Base-by-base conservation (phyloP, 345 rosid genomes). In the Dovyalis caffra region DNA sequence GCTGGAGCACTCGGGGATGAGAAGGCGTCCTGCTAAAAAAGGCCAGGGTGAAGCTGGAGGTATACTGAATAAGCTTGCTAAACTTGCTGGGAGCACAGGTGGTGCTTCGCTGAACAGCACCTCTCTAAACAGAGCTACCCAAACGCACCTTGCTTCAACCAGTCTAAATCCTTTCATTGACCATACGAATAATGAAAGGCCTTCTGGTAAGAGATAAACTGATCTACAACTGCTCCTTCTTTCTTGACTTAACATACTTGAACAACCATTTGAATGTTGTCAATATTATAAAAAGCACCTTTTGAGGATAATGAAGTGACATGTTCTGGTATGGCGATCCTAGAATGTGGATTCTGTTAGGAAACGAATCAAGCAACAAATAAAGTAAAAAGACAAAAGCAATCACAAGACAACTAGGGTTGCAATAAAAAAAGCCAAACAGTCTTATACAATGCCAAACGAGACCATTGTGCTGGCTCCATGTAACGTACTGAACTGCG, bases 41-140 rank as follows among this genome's bases (percentile, higher is more conserved):
- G 56, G 72, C 53, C 66, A 43, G 9, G 43, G 49, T 31, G 45
- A 76, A 69, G 80, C 68, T 61, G 67, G 75, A 64, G 33, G 73
- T 23, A 61, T 29, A 21, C 34, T 1, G 25, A 8, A 61, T 31
- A 72, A 58, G 68, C 34, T 14, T 73, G 33, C 67, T 68, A 43
- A 57, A 76, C 35, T 34, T 47, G 25, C 56, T 25, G 31, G 16
- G 45, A 29, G 5, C n/a, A 66, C 25, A 56, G 29, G 43, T 21
- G 64, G 47, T 57, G 37, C 56, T 64, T 53, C 66, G 28, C 21
- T 47, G 21, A 69, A 56, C 40, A 53, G 6, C n/a, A 32, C 64
- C 37, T 38, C 73, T 21, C 26, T 10, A 20, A 67, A 29, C 51
- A 74, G 64, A 69, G 53, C 28, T 33, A 32, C 61, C 6, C 32